Percentiles rank a stretch among this genome's conserved stretches.
Conservation (phyloP, 805 yeast species). For the Kregervanrija fluxuum region DNA sequence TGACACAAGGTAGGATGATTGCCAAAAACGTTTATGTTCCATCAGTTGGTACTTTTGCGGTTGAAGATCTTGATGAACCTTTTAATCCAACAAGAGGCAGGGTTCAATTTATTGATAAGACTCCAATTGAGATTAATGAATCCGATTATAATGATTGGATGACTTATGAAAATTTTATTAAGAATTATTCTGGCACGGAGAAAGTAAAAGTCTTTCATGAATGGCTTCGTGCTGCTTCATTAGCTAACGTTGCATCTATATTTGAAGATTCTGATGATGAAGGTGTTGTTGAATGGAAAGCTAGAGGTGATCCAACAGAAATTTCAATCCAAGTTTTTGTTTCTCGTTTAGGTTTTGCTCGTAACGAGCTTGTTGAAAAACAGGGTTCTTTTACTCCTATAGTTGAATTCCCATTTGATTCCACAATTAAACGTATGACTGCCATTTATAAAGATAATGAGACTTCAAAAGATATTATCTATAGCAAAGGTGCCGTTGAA, state of each 20-base stretch:
- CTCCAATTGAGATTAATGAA: slow-evolving; percentile 32
- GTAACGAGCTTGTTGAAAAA: slow-evolving; percentile 37
- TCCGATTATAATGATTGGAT: slow-evolving; percentile 30
- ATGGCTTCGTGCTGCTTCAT: slow-evolving; percentile 61
- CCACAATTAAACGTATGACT: slow-evolving; percentile 67
- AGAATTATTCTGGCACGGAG: slow-evolving; percentile 8
- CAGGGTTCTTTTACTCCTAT: slow-evolving; percentile 34
- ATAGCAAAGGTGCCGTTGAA: slow-evolving; percentile 74
- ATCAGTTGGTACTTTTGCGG: slow-evolving; percentile 46
- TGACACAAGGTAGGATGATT: slow-evolving; percentile 76
- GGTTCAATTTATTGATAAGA: slow-evolving; percentile 27
- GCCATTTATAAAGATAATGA: slow-evolving; percentile 40
- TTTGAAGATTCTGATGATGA: slow-evolving; percentile 37
- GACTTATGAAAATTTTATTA: slow-evolving; percentile 18
- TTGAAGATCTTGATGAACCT: slow-evolving; percentile 51
- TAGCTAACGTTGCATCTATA: slow-evolving; percentile 75
- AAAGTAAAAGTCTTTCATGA: slow-evolving; percentile 27
- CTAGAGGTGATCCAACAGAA: slow-evolving; percentile 87
- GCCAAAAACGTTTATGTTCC: slow-evolving; percentile 68
- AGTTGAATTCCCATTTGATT: slow-evolving; percentile 69
- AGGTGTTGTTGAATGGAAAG: slow-evolving; percentile 48
- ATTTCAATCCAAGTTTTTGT: slow-evolving; percentile 79
- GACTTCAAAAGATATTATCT: slow-evolving; percentile 25
- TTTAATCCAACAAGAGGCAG: slow-evolving; percentile 57
- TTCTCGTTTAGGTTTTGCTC: slow-evolving; percentile 45